Evolutionary conservation across 2,329 filamentous ascomycete species (phyloP).

Genomic region (Akanthomyces muscarius): DNA sequence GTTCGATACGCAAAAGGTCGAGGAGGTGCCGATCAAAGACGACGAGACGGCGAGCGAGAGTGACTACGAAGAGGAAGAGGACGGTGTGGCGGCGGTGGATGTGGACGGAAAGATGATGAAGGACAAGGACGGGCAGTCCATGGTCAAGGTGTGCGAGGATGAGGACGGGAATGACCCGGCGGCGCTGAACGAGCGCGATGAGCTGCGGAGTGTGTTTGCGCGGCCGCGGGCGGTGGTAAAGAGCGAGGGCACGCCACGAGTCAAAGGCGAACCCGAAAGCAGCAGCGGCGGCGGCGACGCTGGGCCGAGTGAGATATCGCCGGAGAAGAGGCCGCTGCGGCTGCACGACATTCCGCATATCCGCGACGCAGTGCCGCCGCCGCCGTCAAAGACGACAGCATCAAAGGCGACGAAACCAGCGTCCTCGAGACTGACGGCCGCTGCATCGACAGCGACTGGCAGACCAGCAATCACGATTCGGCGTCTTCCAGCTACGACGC

Average conservation of each 20-base stretch:
- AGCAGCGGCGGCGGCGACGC: not conserved
- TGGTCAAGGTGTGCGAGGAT: conserved; percentile 73
- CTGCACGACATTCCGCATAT: conserved; percentile 2
- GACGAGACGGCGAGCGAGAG: conserved; percentile 42
- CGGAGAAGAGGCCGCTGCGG: not conserved
- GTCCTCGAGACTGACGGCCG: not conserved
- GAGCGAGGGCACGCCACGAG: not conserved
- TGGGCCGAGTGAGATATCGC: not conserved
- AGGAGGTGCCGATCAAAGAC: conserved; percentile 28
- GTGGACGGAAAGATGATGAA: conserved; percentile 60
- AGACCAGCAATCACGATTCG: not conserved
- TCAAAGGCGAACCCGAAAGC: not conserved
- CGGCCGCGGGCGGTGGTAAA: not conserved
- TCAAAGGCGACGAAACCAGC: not conserved
- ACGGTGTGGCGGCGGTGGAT: conserved; percentile 49
- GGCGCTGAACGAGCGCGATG: conserved; percentile 51
- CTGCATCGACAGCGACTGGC: not conserved
- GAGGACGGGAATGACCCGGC: conserved; percentile 51
- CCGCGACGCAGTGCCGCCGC: not conserved
- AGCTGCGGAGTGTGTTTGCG: conserved; percentile 50
- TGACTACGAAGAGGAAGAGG: conserved; percentile 43
- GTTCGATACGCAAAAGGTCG: conserved; percentile 58
- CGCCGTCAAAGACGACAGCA: not conserved
- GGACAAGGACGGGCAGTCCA: conserved; percentile 61
- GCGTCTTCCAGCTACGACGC: not conserved